Evolutionary conservation across 1,284 basidiomycete genomes (phyloP).

Genomic region (Leccinum griseonigrum): DNA sequence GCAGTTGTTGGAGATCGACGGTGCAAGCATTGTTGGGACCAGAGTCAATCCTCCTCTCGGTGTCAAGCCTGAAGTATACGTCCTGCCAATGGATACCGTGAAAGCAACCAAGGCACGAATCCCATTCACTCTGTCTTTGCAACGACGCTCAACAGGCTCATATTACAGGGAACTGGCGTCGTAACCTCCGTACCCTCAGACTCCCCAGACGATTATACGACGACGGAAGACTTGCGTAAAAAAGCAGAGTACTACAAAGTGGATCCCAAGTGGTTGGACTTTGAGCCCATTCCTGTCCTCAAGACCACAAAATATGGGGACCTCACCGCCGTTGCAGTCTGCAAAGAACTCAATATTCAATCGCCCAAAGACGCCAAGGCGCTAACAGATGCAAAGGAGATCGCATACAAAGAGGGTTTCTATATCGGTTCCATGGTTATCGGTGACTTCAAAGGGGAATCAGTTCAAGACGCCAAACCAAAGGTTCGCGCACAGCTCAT

Average conservation of each 20-base stretch:
- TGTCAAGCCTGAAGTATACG: slow-evolving; percentile 85
- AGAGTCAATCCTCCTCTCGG: slow-evolving; percentile 90
- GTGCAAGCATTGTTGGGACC: slow-evolving; percentile 83
- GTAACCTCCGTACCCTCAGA: slow-evolving; percentile 98
- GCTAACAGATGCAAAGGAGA: slow-evolving; percentile 95
- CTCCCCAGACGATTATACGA: slow-evolving; percentile 96
- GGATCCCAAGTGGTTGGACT: too few relatives aligned
- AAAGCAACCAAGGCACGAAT: slow-evolving; percentile 78
- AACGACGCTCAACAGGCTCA: background rate
- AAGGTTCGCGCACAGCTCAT: slow-evolving; percentile 90
- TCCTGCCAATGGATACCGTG: slow-evolving; percentile 98
- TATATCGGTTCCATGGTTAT: slow-evolving; percentile 90
- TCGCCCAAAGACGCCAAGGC: slow-evolving; percentile 93
- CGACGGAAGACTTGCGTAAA: slow-evolving; percentile 90
- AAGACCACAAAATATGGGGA: too few relatives aligned
- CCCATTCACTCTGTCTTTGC: background rate
- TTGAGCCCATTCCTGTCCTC: too few relatives aligned
- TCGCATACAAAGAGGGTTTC: slow-evolving; percentile 98
- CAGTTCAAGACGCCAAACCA: slow-evolving; percentile 88
- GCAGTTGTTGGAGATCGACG: slow-evolving; percentile 76
- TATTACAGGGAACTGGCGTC: slow-evolving; percentile 85
- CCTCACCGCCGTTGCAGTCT: slow-evolving; percentile 60
- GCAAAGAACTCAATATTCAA: slow-evolving; percentile 92
- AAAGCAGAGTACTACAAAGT: slow-evolving; percentile 65
- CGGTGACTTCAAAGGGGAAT: slow-evolving; percentile 85